Base-by-base conservation (phyloP, 768 basidiomycete species). In the Mycena sanguinolenta region DNA sequence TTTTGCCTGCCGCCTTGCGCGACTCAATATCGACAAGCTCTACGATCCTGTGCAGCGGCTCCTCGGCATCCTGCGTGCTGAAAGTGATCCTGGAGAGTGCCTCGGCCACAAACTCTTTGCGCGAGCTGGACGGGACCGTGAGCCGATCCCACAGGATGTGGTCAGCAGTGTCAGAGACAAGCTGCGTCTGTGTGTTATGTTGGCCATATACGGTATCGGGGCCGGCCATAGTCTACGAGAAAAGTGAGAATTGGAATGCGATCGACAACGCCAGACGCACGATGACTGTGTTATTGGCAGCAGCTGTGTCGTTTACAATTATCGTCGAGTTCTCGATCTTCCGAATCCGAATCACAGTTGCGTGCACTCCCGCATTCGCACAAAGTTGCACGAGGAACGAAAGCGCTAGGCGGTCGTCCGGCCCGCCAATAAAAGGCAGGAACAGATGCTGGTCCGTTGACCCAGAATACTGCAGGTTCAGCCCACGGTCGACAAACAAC, bases 391-490 rank as follows among this genome's bases (percentile, higher is more conserved):
- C 89, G 5, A 95, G 88, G 75, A 99, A 90, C 34, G 87, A 82
- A 30, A 99, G 82, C 0, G 95, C 95, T 25, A 95, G 84, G 1
- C 98, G 90, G 78, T 98, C 97, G 77, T 99, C 97, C 0, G 95
- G 91, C 0, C 97, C 97, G 42, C 97, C 97, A 77, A 95, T 93
- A 89, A 97, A 98, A 0, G 97, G 94, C 49, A 96, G 77, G 78
- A 97, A 90, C 32, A 98, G 76, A 72, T 94, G 94, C 69, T 74
- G 78, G 50, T 57, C 77, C 34, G 54, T 73, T 69, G 63, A 68
- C 68, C 67, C 76, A 55, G 6, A 72, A 53, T 78, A 74, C 19
- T 79, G 75, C 9, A 74, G 65, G 30, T 75, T 76, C 25, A 86
- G 79, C 1, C 91, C 92, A 28, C 91, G 85, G 78, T 98, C 97